Base-by-base conservation (phyloP, 1,139 yeast species). In the Suhomyces bokatorum region DNA sequence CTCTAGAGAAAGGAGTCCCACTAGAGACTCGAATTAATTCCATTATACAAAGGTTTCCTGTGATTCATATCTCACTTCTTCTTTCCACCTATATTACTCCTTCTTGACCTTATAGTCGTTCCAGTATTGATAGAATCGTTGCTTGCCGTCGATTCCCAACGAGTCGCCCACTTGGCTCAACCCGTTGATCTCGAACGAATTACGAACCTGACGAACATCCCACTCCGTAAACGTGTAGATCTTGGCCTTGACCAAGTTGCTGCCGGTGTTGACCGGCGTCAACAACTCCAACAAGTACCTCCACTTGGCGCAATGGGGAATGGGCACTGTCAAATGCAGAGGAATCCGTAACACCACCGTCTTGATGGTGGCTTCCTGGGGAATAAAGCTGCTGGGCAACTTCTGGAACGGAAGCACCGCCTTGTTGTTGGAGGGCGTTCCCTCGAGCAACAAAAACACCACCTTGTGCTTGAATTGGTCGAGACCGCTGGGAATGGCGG, bases 401-500 rank as follows among this genome's bases (percentile, higher is more conserved):
- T 20, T 28, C 26, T 41, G 48, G 49, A 80, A 78, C 13, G 84
- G 83, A 44, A 82, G 65, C 0, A 82, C 58, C 0, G 83, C 73
- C 52, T 78, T 79, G 45, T 85, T 85, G 57, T 85, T 85, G 1
- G 88, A 78, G 0, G 88, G 71, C 0, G 90, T 83, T 0, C 90
- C 90, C 57, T 86, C 95, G 16, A 80, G 67, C 41, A 85, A 75
- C 37, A 83, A 56, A 47, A 71, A 78, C 3, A 76, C 69, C n/a
- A 71, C 63, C 38, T 70, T 70, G 12, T 61, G 58, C 27, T 60
- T 59, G 14, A 67, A 57, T 15, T 56, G 55, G 3, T 58, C 46
- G 32, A 60, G 59, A 4, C 45, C 52, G 27, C 51, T 60, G 55
- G 50, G 35, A 46, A 53, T 41, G 16, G 43, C 15, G 13, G 30